Conservation (phyloP, 2,329 filamentous ascomycete species). For the Pseudogymnoascus sp. region DNA sequence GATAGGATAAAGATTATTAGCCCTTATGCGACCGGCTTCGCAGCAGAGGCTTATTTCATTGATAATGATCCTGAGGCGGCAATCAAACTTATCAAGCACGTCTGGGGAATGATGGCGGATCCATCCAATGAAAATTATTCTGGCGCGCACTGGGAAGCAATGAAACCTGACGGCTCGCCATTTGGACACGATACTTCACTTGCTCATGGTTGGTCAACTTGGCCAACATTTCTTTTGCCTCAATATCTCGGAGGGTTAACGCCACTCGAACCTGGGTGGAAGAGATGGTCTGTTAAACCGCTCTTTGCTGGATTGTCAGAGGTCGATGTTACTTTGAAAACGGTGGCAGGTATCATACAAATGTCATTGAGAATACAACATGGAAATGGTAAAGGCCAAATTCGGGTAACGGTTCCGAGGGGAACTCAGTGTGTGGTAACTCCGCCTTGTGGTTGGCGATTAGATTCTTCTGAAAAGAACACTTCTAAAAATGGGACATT, state of each 20-base stretch:
- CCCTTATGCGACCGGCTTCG: constrained; percentile 19
- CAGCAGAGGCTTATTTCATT: constrained; percentile 16
- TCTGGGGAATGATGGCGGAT: constrained; percentile 20
- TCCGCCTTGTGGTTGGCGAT: neutral
- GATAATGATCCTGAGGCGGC: constrained; percentile 12
- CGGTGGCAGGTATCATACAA: constrained; percentile 11
- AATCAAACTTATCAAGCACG: constrained; percentile 14
- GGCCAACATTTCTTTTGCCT: constrained; percentile 19
- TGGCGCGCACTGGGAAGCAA: constrained; percentile 20
- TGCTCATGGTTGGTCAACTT: constrained; percentile 20
- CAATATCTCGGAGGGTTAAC: constrained; percentile 17
- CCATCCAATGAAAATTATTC: constrained; percentile 17
- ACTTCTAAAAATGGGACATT: neutral
- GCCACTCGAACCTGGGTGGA: constrained; percentile 17
- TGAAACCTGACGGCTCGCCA: constrained; percentile 16
- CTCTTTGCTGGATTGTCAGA: constrained; percentile 15
- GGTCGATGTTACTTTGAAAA: constrained; percentile 15
- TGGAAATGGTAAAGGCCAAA: constrained; percentile 9
- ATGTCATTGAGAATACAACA: constrained; percentile 15
- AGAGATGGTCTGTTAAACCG: constrained; percentile 15
- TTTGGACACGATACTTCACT: constrained; percentile 18
- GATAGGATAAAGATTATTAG: constrained; percentile 16
- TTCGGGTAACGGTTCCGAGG: constrained; percentile 14
- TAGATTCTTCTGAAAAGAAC: neutral
- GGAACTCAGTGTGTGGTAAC: constrained; percentile 7